Base-by-base conservation (phyloP, 192 early-diverging fungal genomes). In the Oehlia diaphana region DNA sequence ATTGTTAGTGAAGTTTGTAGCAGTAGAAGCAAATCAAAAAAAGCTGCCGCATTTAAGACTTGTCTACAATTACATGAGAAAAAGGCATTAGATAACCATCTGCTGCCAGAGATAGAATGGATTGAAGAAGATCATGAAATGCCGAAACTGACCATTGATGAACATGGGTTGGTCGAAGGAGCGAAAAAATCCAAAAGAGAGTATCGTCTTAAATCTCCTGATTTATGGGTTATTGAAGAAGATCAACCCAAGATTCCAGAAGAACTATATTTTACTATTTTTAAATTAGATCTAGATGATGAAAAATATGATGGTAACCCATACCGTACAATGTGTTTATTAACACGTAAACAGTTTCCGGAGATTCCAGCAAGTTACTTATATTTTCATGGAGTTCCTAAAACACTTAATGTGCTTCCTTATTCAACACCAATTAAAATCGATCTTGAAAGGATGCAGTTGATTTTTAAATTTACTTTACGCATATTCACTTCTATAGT, bases 71-170 rank as follows among this genome's bases (percentile, higher is more conserved):
- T 98, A 13, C 92, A 96, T 79, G 77, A 84, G 26, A 72, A 86
- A 0, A 90, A 90, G 2, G 92, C 89, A 3, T 85, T 98, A n/a
- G 88, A 94, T 77, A 92, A 96, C 63, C 83, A 92, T 53, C 85
- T 98, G 14, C 63, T 88, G 9, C 95, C 96, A 0, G 76, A 88
- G 14, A 42, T 86, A 37, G 78, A 86, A 2, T 73, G 50, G 19
- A 44, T 35, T 6, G 74, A 83, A 10, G 80, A 85, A 9, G 75
- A 81, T 6, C 31, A 71, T 14, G 47, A 79, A 62, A 82, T 69
- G 31, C 31, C 62, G 8, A 21, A 62, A 23, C n/a, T 9, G 4
- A 14, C 53, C 2, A 31, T 50, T 0, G 71, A 80, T 61, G 64
- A 67, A n/a, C 74, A 73, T 78, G 77, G 77, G 0, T 63, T 78